Evolutionary conservation across 2,329 filamentous ascomycete species (phyloP).

Genomic region (Colletotrichum tanaceti): DNA sequence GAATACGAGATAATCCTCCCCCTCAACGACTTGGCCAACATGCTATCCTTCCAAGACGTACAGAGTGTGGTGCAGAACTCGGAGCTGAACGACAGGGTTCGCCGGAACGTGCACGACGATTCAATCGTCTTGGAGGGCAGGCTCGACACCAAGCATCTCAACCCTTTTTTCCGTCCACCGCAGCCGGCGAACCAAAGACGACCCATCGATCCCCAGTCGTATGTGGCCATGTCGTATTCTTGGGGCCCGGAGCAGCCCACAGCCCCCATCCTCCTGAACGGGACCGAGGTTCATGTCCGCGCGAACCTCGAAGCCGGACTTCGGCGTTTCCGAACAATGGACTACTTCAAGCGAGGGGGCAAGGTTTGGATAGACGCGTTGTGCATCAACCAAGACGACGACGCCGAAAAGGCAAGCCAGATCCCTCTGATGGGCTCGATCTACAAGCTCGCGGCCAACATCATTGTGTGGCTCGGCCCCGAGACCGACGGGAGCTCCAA

Average conservation of each 20-base stretch:
- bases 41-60: background rate
- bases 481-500: conserved; percentile 1
- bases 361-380: conserved; percentile 46
- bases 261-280: conserved; percentile 35
- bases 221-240: conserved; percentile 44
- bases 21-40: background rate
- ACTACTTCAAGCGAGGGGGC: conserved; percentile 6
- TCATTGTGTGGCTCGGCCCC: conserved; percentile 44
- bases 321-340: conserved; percentile 1
- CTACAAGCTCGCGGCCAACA: conserved; percentile 43
- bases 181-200: background rate
- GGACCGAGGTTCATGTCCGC: background rate
- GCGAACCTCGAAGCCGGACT: conserved; percentile 15
- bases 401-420: conserved; percentile 43
- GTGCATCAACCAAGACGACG: conserved; percentile 46
- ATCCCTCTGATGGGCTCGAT: conserved; percentile 44
- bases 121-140: background rate
- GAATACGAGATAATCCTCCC: conserved; percentile 6
- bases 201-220: conserved; percentile 9
- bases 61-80: background rate
- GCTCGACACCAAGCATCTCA: background rate
- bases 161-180: conserved; percentile 4
- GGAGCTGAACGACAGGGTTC: conserved; percentile 9
- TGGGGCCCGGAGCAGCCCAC: conserved; percentile 39
- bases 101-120: background rate